Base-by-base conservation (phyloP, 2,329 filamentous ascomycete genomes). In the Trichoderma semiorbis region DNA sequence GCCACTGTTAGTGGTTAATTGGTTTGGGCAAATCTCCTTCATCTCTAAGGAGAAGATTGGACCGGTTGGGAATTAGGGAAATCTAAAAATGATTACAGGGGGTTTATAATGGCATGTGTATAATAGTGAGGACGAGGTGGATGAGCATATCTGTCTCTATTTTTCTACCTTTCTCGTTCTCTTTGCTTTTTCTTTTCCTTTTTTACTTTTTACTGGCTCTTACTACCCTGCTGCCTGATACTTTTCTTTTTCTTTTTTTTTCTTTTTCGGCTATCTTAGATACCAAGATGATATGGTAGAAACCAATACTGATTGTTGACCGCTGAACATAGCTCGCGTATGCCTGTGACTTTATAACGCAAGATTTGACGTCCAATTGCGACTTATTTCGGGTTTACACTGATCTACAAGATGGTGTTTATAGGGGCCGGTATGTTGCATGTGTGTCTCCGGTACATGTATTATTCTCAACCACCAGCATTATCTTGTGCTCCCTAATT, bases 101-200 rank as follows among this genome's bases (percentile, higher is more conserved):
- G 66, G 66, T 28, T 28, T 62, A 62, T 69, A 69, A 69, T 61
- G 11, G 66, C 57, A 53, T 43, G 57, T 69, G 66, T 69, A 69
- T 50, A 62, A 26, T 69, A 69, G 57, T n/a, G 57, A 62, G 57
- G 66, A 53, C 21, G 60, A 36, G 43, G 57, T 24, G 53, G 36
- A 50, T 60, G 18, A 7, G 34, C 14, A 36, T 30, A 47, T 50
- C 21, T 16, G 43, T 10, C 26, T 50, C 32, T 43, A 8, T 47
- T 43, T 28, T 36, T n/a, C 24, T 30, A 2, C 28, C 12, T 43
- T 62, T 30, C 39, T 50, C 26, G 5, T 64, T 24, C 18, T 50
- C 21, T 43, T 43, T 43, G 2, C 11, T 21, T n/a, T 18, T 24
- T 50, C n/a, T n/a, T n/a, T 18, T 16, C 32, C 7, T 16, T 30